Conservation (phyloP, 2,329 filamentous ascomycete genomes). For the Fusarium sp. region DNA sequence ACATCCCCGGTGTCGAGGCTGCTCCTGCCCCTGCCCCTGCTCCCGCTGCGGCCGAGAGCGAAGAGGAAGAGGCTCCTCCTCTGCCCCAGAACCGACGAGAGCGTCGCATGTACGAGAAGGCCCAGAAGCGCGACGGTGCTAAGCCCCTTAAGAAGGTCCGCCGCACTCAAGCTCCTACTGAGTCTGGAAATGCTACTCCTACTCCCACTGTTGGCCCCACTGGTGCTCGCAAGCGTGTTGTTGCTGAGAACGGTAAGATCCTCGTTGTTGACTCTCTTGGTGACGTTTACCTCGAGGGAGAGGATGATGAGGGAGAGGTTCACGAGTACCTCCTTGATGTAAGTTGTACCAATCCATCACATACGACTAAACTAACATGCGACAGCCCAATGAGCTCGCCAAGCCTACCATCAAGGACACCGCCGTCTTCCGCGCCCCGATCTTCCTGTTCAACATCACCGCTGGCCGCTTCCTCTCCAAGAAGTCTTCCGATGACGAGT, state of each 20-base stretch:
- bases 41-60: slow-evolving; percentile 59
- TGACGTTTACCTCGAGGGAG: slow-evolving; percentile 94
- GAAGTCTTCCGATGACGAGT: slow-evolving; percentile 52
- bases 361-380: slow-evolving; percentile 29
- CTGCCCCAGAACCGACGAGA: slow-evolving; percentile 82
- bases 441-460: slow-evolving; percentile 74
- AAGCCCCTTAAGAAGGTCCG: slow-evolving; percentile 62
- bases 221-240: slow-evolving; percentile 86
- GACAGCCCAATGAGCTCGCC: slow-evolving; percentile 80
- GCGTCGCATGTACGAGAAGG: slow-evolving; percentile 88
- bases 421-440: slow-evolving; percentile 80
- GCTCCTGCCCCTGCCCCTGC: slow-evolving; percentile 57
- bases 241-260: slow-evolving; percentile 95
- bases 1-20: slow-evolving; percentile 74
- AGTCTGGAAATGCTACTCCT: slow-evolving; percentile 61
- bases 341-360: slow-evolving; percentile 54
- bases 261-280: slow-evolving; percentile 92
- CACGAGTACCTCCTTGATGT: slow-evolving; percentile 91
- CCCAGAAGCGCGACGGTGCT: slow-evolving; percentile 76
- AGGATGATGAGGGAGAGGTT: slow-evolving; percentile 85
- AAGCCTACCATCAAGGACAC: slow-evolving; percentile 85
- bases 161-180: slow-evolving; percentile 51
- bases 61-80: slow-evolving; percentile 62
- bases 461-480: slow-evolving; percentile 63
- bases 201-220: slow-evolving; percentile 65